These are phyloP conservation scores for Rhinocladiella mackenziei DNA, from an alignment of 2,329 filamentous ascomycete species.

Conservation along the genomic window DNA sequence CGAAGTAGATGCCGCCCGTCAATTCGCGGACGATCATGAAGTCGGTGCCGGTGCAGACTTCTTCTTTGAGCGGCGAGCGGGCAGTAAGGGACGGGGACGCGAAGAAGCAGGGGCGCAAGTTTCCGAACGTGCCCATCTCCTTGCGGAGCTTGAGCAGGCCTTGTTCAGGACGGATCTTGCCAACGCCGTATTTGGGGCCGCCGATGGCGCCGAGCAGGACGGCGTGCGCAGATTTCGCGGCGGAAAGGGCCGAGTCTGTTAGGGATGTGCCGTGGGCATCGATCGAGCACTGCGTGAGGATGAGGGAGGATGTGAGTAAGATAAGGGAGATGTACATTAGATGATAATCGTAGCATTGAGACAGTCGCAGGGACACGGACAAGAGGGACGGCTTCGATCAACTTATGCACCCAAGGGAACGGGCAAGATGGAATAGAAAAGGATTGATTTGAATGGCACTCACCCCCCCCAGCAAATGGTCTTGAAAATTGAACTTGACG, in stretches of 20 bases:
- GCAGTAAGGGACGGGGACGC: conserved; percentile 80
- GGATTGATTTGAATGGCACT: no score
- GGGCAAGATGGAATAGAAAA: not conserved
- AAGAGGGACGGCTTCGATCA: no score
- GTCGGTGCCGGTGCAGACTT: conserved; percentile 80
- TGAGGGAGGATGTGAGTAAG: not conserved
- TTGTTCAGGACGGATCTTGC: conserved; percentile 82
- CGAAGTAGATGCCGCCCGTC: conserved; percentile 93
- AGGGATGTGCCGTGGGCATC: conserved; percentile 73
- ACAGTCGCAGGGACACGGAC: conserved; percentile 18
- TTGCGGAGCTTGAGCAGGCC: conserved; percentile 87
- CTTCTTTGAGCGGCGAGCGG: conserved; percentile 78
- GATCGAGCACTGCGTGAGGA: conserved; percentile 70
- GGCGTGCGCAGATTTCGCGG: conserved; percentile 80
- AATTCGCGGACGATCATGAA: conserved; percentile 90
- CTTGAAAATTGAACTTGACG: conserved; percentile 81
- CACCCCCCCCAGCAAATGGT: conserved; percentile 89
- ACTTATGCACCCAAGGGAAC: conserved; percentile 3
- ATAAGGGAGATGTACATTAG: not conserved
- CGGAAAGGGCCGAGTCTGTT: conserved; percentile 75
- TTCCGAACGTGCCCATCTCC: conserved; percentile 89
- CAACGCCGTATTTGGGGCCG: conserved; percentile 95
- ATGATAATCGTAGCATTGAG: conserved; percentile 2
- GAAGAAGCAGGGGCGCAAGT: conserved; percentile 94
- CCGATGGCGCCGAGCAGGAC: conserved; percentile 91